Evolutionary conservation across 2,329 filamentous ascomycete species (phyloP), one percentile per base, ranked within the genome.

Genomic region (Penicillium digitatum): DNA sequence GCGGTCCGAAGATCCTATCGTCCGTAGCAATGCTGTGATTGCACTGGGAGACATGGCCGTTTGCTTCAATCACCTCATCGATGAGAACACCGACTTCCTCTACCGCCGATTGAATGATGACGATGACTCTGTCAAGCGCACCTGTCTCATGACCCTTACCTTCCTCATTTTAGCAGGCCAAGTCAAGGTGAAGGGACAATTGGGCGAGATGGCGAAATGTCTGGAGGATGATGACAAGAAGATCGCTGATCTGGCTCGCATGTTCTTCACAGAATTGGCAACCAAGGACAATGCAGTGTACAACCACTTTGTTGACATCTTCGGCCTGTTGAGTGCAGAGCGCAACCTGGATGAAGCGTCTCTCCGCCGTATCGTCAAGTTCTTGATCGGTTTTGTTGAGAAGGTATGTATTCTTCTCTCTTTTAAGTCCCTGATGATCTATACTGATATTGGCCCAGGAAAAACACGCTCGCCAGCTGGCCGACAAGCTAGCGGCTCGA

Each of bases 271-370:
- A 0, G 94, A 99, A 74, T 82, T 99, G 52, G 91, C 92, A 58
- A 96, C 91, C 64, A 99, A 99, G 78, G 94, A 99, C 72, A 99
- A 99, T 69, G 94, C 94, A 2, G 90, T 99, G 2, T 99, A 99
- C 74, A 99, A 99, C 72, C 93, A 99, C 76, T 99, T 99, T 74
- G 91, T 99, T 27, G 94, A 99, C 71, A 97, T 99, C 90, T 99
- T 99, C 74, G 93, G 89, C 69, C 77, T 97, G 61, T 79, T 99
- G 44, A 94, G 89, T 55, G 88, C 91, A 0, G 93, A 95, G 64
- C 83, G 83, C 50, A 83, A 80, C 29, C 79, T 99, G 62, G 86
- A 90, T 10, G 93, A 96, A 71, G 90, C 96, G 64, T 85, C 88
- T 24, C 87, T 99, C 75, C 86, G 84, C 71, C 82, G 89, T 57